Evolutionary conservation across 2,329 filamentous ascomycete species (phyloP).

Genomic region (Colletotrichum tofieldiae): DNA sequence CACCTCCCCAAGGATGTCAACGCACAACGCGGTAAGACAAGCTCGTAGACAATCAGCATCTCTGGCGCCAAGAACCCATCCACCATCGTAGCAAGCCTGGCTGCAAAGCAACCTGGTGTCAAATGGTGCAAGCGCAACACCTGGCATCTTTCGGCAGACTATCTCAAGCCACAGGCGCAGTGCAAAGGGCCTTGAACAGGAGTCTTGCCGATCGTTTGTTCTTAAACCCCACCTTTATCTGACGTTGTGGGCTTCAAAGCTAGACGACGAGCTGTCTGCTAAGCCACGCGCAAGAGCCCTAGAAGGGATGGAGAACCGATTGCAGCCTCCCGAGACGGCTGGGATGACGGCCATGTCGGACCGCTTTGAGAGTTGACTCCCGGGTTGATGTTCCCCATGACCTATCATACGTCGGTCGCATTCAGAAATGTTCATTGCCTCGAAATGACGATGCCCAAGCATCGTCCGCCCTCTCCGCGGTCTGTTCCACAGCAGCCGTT

Average conservation of each 20-base stretch:
- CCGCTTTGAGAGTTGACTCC: not conserved
- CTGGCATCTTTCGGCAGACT: not conserved
- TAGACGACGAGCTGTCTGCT: not conserved
- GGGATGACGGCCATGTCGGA: slow-evolving; percentile 2
- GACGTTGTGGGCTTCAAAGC: not conserved
- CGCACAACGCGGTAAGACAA: slow-evolving; percentile 5
- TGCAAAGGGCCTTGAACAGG: not conserved
- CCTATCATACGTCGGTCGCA: not conserved
- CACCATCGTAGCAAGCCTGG: too few species aligned
- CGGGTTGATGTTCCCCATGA: not conserved
- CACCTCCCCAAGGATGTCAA: slow-evolving; percentile 13
- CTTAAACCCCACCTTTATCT: not conserved
- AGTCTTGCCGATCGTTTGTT: slow-evolving; percentile 1
- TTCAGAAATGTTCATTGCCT: slow-evolving; percentile 1
- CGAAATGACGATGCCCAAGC: slow-evolving; percentile 5
- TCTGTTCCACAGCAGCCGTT: slow-evolving; percentile 25
- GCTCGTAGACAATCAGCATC: slow-evolving; percentile 6
- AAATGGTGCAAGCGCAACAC: too few species aligned
- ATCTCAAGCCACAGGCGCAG: not conserved
- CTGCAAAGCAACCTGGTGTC: too few species aligned
- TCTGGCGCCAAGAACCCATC: not conserved
- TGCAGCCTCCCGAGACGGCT: not conserved
- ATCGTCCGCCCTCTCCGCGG: slow-evolving; percentile 2
- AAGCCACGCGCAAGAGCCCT: not conserved
- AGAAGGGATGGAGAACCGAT: slow-evolving; percentile 3